These are phyloP conservation scores for Venturia effusa DNA, from an alignment of 2,329 filamentous ascomycete genomes.

Conservation along the genomic window DNA sequence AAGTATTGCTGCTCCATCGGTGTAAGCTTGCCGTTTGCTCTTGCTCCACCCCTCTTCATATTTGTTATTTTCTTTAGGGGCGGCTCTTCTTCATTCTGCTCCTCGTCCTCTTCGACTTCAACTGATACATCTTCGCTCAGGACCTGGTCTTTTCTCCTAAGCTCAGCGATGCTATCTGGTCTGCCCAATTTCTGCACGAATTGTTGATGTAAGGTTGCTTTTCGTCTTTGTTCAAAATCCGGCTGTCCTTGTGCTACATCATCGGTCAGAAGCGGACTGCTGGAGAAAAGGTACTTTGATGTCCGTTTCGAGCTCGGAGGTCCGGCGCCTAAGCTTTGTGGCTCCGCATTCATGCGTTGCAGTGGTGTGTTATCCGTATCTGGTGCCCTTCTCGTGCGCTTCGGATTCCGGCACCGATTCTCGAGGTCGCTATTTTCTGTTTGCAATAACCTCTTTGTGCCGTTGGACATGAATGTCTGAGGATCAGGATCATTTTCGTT, in stretches of 20 bases:
- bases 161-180: slow-evolving; percentile 65
- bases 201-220: slow-evolving; percentile 63
- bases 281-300: slow-evolving; percentile 49
- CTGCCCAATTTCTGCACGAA: slow-evolving; percentile 88
- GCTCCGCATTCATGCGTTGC: not conserved
- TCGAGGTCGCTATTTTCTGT: slow-evolving; percentile 15
- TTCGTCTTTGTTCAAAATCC: slow-evolving; percentile 45
- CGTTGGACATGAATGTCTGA: slow-evolving; percentile 10
- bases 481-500: not conserved
- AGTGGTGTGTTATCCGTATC: slow-evolving; percentile 7
- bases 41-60: slow-evolving; percentile 36
- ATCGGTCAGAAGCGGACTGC: slow-evolving; percentile 29
- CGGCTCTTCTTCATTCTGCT: slow-evolving; percentile 42
- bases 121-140: slow-evolving; percentile 40
- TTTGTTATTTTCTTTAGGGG: slow-evolving; percentile 32
- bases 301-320: slow-evolving; percentile 35
- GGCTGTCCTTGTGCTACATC: slow-evolving; percentile 35
- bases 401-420: slow-evolving; percentile 11
- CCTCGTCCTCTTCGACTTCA: slow-evolving; percentile 44
- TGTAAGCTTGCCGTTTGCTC: slow-evolving; percentile 79
- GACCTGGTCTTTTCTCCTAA: slow-evolving; percentile 49
- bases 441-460: slow-evolving; percentile 15
- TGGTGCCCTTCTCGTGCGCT: slow-evolving; percentile 13
- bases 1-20: slow-evolving; percentile 90
- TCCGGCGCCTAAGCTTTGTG: slow-evolving; percentile 14